These are phyloP conservation scores for Brachypodium distachyon DNA, from an alignment of 202 grass and related monocot species.

Conservation along the genomic window DNA sequence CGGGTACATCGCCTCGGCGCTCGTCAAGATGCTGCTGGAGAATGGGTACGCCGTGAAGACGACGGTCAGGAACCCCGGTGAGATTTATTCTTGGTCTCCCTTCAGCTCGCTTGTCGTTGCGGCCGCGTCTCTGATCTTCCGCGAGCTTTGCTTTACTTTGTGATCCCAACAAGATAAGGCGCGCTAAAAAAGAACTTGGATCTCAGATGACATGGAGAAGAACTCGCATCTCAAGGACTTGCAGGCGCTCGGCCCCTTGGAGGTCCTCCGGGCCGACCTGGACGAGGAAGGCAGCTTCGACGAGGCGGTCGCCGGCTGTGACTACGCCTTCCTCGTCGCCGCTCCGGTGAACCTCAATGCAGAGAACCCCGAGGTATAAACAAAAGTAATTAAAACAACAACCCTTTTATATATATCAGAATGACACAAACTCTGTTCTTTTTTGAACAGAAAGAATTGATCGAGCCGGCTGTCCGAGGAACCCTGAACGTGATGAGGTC, in stretches of 20 bases:
- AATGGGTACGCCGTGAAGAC: conserved; percentile 6
- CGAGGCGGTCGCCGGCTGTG: conserved; percentile 34
- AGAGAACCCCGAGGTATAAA: conserved; percentile 40
- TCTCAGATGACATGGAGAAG: conserved; percentile 27
- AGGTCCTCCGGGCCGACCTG: conserved; percentile 32
- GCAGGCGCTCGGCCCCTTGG: conserved; percentile 28
- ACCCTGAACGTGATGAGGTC: conserved; percentile 64
- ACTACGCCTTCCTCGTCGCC: conserved; percentile 47
- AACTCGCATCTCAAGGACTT: conserved; percentile 36
- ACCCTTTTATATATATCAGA: too few relatives aligned
- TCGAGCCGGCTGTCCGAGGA: conserved; percentile 37
- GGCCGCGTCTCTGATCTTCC: too few relatives aligned
- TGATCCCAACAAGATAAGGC: too few relatives aligned
- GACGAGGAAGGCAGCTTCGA: conserved; percentile 48
- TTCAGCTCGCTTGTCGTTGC: neutral
- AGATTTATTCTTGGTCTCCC: neutral
- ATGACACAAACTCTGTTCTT: neutral
- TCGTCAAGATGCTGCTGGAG: conserved; percentile 58
- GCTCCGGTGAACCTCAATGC: conserved; percentile 37
- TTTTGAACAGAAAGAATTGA: conserved; percentile 64
- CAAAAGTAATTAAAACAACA: neutral
- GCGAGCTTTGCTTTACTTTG: too few relatives aligned
- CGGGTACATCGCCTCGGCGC: conserved; percentile 56
- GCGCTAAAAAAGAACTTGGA: neutral
- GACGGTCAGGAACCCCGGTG: neutral